These are phyloP conservation scores for Boletus tomentosulus DNA, from an alignment of 768 basidiomycete species.

Conservation along the genomic window DNA sequence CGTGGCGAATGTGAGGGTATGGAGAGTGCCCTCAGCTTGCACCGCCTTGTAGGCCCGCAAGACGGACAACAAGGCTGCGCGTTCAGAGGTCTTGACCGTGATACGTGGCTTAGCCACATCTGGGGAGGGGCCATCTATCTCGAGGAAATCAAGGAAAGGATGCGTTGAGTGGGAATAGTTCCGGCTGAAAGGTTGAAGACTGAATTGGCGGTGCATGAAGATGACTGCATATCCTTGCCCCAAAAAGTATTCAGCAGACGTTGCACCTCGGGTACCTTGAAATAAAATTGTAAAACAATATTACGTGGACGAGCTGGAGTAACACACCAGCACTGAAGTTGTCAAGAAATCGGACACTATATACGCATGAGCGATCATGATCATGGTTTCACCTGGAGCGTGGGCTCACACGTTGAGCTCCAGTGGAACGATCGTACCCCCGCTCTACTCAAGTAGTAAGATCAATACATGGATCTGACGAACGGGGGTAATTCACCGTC, in stretches of 20 bases:
- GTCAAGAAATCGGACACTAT: conserved; percentile 94
- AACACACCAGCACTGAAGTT: conserved; percentile 93
- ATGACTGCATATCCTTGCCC: conserved; percentile 94
- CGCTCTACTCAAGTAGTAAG: conserved; percentile 58
- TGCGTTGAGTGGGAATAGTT: conserved; percentile 99
- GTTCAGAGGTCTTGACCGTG: conserved; percentile 62
- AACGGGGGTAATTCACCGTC: conserved; percentile 58
- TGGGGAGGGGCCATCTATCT: conserved; percentile 43
- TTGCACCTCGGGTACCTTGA: conserved; percentile 89
- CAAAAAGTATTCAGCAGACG: conserved; percentile 97
- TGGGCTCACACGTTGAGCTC: conserved; percentile 95
- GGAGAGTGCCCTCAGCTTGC: conserved; percentile 66
- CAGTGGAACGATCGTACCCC: conserved; percentile 95
- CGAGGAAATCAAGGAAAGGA: conserved; percentile 93
- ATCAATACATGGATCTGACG: conserved; percentile 7
- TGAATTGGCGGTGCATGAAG: conserved; percentile 98
- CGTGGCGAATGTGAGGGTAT: conserved; percentile 87
- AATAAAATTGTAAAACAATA: conserved; percentile 1
- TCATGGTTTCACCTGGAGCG: conserved; percentile 3
- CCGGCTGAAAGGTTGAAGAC: conserved; percentile 93
- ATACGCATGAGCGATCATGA: conserved; percentile 17
- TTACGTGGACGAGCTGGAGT: neutral
- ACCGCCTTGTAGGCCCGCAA: conserved; percentile 78
- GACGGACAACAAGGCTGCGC: conserved; percentile 63
- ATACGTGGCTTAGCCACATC: conserved; percentile 43